These are phyloP conservation scores for Straminergon stramineum DNA, from an alignment of 225 moss, liverwort and hornwort species.

Conservation along the genomic window DNA sequence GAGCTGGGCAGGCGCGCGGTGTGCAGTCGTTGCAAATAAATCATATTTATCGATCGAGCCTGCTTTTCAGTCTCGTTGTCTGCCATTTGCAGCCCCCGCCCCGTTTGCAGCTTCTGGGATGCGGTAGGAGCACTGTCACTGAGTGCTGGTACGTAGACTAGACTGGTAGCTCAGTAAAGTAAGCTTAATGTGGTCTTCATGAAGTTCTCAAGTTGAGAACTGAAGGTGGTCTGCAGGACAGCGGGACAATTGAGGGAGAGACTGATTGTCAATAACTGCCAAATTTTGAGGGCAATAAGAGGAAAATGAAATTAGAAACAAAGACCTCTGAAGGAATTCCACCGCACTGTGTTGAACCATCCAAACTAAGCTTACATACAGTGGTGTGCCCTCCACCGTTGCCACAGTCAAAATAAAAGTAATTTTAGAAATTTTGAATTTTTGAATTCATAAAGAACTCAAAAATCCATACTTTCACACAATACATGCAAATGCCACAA, in stretches of 20 bases:
- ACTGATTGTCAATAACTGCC: not conserved
- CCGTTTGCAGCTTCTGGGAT: not conserved
- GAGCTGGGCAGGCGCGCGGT: not conserved
- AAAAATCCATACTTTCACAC: too few relatives aligned
- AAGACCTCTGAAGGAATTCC: not conserved
- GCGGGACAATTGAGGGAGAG: not conserved
- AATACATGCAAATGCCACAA: accelerated
- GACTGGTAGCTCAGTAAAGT: not conserved
- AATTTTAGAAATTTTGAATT: too few relatives aligned
- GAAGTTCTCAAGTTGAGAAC: not conserved
- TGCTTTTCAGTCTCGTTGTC: not conserved
- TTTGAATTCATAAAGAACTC: too few relatives aligned
- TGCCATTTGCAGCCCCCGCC: not conserved
- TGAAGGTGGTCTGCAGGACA: not conserved
- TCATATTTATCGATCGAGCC: not conserved
- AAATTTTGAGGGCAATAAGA: too few relatives aligned
- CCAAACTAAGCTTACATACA: too few relatives aligned
- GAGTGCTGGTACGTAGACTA: not conserved
- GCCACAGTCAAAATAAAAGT: too few relatives aligned
- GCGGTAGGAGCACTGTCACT: not conserved
- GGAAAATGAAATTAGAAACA: not conserved
- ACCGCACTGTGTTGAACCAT: accelerated
- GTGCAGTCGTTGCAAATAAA: not conserved
- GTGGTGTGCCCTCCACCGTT: too few relatives aligned
- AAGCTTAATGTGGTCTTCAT: not conserved